These are phyloP conservation scores for Beauveria sp. DNA, from an alignment of 2,329 filamentous ascomycete species.

Conservation along the genomic window DNA sequence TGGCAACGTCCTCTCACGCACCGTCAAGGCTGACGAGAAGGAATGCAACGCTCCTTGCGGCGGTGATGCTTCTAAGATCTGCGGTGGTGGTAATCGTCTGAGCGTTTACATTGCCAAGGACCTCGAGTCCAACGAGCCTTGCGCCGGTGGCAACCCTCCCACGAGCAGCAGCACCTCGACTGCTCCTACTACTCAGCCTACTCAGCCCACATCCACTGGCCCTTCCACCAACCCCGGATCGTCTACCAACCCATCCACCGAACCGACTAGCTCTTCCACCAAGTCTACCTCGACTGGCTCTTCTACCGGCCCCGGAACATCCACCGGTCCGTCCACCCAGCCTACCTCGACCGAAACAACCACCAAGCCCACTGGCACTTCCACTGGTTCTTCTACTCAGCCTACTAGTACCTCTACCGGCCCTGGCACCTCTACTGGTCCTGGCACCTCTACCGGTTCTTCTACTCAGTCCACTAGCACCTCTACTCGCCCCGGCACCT, in stretches of 20 bases:
- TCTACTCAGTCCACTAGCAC: background rate
- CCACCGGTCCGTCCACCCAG: constrained; percentile 3
- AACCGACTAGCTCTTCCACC: constrained; percentile 1
- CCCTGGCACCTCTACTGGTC: constrained; percentile 1
- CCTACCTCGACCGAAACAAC: constrained; percentile 6
- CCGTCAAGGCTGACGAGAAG: constrained; percentile 24
- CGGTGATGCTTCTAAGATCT: constrained; percentile 35
- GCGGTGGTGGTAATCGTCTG: constrained; percentile 36
- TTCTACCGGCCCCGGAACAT: constrained; percentile 9
- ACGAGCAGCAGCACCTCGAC: constrained; percentile 15
- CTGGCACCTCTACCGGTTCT: constrained; percentile 1
- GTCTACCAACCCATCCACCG: constrained; percentile 4
- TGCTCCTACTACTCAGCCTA: constrained; percentile 6
- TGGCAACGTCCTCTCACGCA: constrained; percentile 45
- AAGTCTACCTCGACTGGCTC: constrained; percentile 5
- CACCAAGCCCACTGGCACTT: constrained; percentile 8
- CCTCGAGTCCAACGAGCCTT: constrained; percentile 43
- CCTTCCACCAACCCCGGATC: background rate
- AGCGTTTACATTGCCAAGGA: constrained; percentile 41
- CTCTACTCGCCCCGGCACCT: background rate
- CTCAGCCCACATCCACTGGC: background rate
- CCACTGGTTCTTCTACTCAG: constrained; percentile 7
- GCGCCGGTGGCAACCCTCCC: constrained; percentile 27
- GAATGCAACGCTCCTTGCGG: constrained; percentile 46
- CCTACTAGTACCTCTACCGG: background rate